Evolutionary conservation across 306 rosid genomes (phyloP).

Genomic region (Quillaja saponaria): DNA sequence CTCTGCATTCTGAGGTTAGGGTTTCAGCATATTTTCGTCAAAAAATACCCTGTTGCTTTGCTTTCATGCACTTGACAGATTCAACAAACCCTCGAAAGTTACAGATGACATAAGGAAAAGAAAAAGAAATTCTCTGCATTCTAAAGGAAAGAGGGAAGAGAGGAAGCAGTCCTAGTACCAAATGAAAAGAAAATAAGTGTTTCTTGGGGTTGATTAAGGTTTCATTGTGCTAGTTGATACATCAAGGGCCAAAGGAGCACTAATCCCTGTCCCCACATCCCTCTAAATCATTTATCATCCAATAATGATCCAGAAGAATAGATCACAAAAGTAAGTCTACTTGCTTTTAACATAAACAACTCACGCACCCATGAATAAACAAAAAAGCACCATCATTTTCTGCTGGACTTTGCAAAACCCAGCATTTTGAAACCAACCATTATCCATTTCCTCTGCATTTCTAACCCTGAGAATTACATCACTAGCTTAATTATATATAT

Average conservation of each 20-base stretch:
- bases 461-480: conserved; percentile 46
- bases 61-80: background rate
- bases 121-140: no score
- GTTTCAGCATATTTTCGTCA: no score
- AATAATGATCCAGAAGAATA: conserved; percentile 45
- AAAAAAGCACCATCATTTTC: conserved; percentile 44
- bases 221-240: background rate
- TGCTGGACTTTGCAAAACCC: conserved; percentile 35
- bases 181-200: background rate
- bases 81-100: background rate
- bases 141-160: background rate
- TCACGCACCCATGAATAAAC: conserved; percentile 28
- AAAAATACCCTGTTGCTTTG: no score
- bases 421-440: conserved; percentile 53
- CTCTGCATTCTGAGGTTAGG: no score
- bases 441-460: conserved; percentile 43
- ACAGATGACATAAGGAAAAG: no score
- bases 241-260: conserved; percentile 22
- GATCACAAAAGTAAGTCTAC: conserved; percentile 34
- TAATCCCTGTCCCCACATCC: conserved; percentile 20
- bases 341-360: conserved; percentile 29
- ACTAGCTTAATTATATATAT: conserved; percentile 34
- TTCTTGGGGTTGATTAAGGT: conserved; percentile 8
- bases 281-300: conserved; percentile 43
- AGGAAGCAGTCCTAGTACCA: background rate